Base-by-base conservation (phyloP, 768 basidiomycete species). In the Boletus sp. region DNA sequence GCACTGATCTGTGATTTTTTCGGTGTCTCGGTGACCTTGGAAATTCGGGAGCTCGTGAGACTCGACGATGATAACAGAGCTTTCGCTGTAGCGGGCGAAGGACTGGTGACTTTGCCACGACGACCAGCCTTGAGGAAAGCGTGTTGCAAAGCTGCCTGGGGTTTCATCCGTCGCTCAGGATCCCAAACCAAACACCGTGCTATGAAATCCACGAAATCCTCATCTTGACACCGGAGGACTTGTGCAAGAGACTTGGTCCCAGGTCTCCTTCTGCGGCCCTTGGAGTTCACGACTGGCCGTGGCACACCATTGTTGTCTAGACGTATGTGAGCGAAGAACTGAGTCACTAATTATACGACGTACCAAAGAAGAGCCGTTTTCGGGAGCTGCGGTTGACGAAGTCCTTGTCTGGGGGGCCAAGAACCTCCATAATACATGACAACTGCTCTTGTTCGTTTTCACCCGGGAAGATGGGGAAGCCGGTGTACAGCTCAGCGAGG, bases 391-490 rank as follows among this genome's bases (percentile, higher is more conserved):
- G 87, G 68, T 97, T 95, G 64, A 99, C 76, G 59, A 98, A 88
- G 57, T 97, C 91, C 73, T 90, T 93, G 61, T 99, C 97, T 0
- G 97, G 97, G 29, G 93, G 75, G 15, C 97, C 97, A 44, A 98
- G 83, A 7, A 99, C 91, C 71, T 99, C 97, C 95, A 99, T 99
- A 73, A 99, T 99, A 69, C 96, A 98, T 5, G 95, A 89, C 50
- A 99, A 74, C 63, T 98, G 97, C 68, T 98, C 95, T 72, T 97
- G 93, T 70, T 99, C 96, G 66, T 98, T 98, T 74, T 99, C 97
- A 25, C 97, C 97, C 0, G 97, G 97, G 73, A 99, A 99, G 62
- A 99, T 95, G 1, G 97, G 97, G 71, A 93, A 97, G 1, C 97
- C 97, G 11, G 96, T 98, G 71, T 90, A 96, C 40, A 99, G 75